Conservation (phyloP, 176 grass and related monocot species). For the Aegilops bicornis region DNA sequence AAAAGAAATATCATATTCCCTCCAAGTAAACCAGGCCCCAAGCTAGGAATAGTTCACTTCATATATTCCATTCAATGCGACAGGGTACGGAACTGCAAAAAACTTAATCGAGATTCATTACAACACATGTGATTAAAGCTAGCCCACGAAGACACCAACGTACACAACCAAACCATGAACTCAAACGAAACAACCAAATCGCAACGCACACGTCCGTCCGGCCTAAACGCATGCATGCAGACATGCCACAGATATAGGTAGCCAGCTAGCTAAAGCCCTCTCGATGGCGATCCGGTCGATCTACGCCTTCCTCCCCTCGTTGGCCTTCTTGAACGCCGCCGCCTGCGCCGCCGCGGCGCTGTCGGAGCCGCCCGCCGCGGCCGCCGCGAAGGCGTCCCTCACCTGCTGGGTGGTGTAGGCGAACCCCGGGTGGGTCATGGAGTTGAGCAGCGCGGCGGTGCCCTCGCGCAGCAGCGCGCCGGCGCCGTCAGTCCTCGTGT, state of each 20-base stretch:
- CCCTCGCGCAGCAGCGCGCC: slow-evolving; percentile 73
- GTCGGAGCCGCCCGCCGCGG: slow-evolving; percentile 33
- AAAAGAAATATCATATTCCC: not conserved
- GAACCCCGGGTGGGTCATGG: slow-evolving; percentile 54
- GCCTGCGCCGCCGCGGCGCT: slow-evolving; percentile 53
- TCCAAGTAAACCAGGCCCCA: not conserved
- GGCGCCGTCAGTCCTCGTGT: slow-evolving; percentile 54
- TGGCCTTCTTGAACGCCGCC: slow-evolving; percentile 67
- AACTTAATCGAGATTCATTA: not conserved
- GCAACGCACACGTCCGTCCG: not conserved
- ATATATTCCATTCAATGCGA: slow-evolving; percentile 4
- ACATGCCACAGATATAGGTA: not conserved
- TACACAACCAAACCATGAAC: slow-evolving; percentile 9
- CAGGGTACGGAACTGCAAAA: not conserved
- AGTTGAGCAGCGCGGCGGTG: slow-evolving; percentile 81
- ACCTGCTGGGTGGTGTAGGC: slow-evolving; percentile 75
- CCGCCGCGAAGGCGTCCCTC: slow-evolving; percentile 41
- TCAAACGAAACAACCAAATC: not conserved
- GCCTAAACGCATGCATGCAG: not conserved
- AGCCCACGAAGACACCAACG: not conserved
- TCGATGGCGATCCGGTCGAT: not conserved
- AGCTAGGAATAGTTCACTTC: not conserved
- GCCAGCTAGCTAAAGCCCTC: not conserved
- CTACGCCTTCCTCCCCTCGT: slow-evolving; percentile 50
- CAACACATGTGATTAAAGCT: not conserved